Evolutionary conservation across 2,329 filamentous ascomycete genomes (phyloP).

Genomic region (Colletotrichum eleusines): DNA sequence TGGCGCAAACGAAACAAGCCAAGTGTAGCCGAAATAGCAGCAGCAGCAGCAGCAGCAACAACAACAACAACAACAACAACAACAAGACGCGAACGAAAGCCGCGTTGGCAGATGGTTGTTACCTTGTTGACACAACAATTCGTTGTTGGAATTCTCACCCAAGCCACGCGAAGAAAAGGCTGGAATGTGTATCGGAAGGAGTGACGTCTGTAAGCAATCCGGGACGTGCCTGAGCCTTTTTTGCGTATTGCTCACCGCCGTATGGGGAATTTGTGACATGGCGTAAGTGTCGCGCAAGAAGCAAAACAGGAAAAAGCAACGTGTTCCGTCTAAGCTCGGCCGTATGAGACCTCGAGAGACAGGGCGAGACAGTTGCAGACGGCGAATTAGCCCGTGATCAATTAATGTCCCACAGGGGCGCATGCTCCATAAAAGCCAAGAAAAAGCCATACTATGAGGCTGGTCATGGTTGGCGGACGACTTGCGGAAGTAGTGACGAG

Average conservation of each 20-base stretch:
- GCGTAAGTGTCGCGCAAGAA: constrained; percentile 33
- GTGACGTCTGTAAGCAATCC: constrained; percentile 17
- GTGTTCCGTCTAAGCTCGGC: constrained; percentile 25
- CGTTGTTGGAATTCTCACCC: constrained; percentile 1
- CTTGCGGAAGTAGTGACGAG: constrained; percentile 21
- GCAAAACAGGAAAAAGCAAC: constrained; percentile 36
- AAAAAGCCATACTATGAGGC: background rate
- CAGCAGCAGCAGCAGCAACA: background rate
- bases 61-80: background rate
- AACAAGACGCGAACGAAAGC: constrained; percentile 9
- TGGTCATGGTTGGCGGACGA: background rate
- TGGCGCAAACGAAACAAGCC: constrained; percentile 28
- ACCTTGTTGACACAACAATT: background rate
- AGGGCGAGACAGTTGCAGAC: constrained; percentile 35
- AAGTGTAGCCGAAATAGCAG: constrained; percentile 16
- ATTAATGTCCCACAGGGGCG: constrained; percentile 32
- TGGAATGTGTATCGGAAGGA: constrained; percentile 34
- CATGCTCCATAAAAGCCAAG: constrained; percentile 10
- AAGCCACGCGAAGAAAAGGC: constrained; percentile 6
- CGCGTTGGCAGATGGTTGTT: background rate
- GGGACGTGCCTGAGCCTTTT: background rate
- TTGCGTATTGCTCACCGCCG: constrained; percentile 36
- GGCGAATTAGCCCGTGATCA: constrained; percentile 23
- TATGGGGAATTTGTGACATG: constrained; percentile 26
- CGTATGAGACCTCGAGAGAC: constrained; percentile 35